Conservation (phyloP, 148 eudicot genomes). For the Heliosperma pusillum region DNA sequence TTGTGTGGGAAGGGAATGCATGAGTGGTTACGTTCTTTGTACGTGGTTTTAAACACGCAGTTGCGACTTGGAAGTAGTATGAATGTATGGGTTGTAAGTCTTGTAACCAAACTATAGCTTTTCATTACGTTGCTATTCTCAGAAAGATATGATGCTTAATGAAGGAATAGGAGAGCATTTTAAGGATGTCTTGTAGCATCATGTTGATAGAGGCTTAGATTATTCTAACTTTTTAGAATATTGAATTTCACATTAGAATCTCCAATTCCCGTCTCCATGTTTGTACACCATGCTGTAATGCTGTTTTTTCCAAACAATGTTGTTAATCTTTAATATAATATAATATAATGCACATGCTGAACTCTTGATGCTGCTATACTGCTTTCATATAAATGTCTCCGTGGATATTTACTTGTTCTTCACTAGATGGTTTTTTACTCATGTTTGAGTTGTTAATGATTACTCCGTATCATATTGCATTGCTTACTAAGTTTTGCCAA, state of each 20-base stretch:
- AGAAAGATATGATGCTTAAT: too few species aligned
- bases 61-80: background rate
- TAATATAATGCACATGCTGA: too few species aligned
- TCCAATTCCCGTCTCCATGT: too few species aligned
- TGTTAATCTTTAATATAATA: too few species aligned
- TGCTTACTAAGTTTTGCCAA: background rate
- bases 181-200: too few species aligned
- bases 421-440: background rate
- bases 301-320: background rate
- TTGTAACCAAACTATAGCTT: background rate
- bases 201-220: background rate
- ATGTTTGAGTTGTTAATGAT: background rate
- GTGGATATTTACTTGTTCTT: too few species aligned
- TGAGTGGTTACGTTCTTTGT: background rate
- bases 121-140: background rate
- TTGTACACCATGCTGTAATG: background rate
- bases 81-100: background rate
- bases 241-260: background rate
- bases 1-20: background rate
- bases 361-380: background rate
- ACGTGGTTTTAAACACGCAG: background rate
- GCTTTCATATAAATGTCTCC: too few species aligned
- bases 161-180: too few species aligned
- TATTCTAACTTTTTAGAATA: background rate
- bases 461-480: background rate